Base-by-base conservation (phyloP, 495 filamentous ascomycete genomes). In the Antarctomyces pellizariae region DNA sequence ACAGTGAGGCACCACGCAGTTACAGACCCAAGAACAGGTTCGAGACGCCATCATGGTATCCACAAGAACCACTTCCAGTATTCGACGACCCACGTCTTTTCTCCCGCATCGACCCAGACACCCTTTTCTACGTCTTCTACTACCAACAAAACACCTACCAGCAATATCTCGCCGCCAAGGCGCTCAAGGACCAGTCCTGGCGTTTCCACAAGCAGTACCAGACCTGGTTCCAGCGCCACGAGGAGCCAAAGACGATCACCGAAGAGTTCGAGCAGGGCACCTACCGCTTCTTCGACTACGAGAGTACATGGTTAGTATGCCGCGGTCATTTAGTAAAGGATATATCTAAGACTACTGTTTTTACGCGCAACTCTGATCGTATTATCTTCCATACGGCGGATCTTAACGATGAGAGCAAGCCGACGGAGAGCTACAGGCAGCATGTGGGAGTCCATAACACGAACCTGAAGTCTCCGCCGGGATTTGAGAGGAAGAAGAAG, bases 131-230 rank as follows among this genome's bases (percentile, higher is more conserved):
- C 47, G 72, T 91, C 27, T 97, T 97, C 51, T 97, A 97, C 55
- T 97, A 97, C 54, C 75, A 83, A 13, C 86, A 97, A 41, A 79
- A 77, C 11, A 78, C 82, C 0, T 86, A 91, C 43, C 82, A 93
- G 42, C 86, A 97, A 44, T 93, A 80, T 39, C 58, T 97, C n/a
- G 78, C 86, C 0, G 86, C 89, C 3, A 91, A 90, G 49, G 76
- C 86, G 11, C 53, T 97, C 17, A 95, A 95, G 43, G 72, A 75
- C 34, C 84, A 95, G 48, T 95, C 86, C 44, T 97, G 86, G 86
- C 62, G 86, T 17, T 97, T 97, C 48, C 86, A 97, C 47, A 97
- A 95, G 53, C 86, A 93, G 46, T 97, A 95, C 45, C 86, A 97
- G 46, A 97, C 86, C 6, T 97, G 86, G 86, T 97, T 97, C 36